Base-by-base conservation (phyloP, 371 early-diverging fungal genomes). In the Mortierella sp. region DNA sequence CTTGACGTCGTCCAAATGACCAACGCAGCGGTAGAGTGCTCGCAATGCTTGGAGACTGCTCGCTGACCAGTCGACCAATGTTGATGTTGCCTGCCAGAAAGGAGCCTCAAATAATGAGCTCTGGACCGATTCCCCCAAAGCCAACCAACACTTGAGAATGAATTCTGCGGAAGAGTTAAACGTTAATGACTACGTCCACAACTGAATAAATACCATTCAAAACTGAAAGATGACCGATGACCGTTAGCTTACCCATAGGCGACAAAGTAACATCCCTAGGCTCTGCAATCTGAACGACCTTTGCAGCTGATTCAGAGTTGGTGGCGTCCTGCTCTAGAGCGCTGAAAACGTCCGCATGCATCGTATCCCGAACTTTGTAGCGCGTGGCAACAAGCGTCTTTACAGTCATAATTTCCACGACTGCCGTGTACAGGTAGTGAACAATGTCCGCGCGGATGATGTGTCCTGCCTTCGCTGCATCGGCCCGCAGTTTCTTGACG, bases 121-220 rank as follows among this genome's bases (percentile, higher is more conserved):
- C 40, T 80, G 67, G 14, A 83, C 80, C 1, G 80, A 80, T 48
- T 80, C 84, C 5, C 84, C 80, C 34, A 61, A 69, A 0, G 69
- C 84, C 44, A 83, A 57, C 84, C 84, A 83, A 24, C 59, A 64
- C 78, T 83, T 80, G 28, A 83, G 77, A n/a, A 83, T 83, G 28
- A 72, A 83, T 31, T 83, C 84, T 75, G 57, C 4, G 37, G 28
- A 31, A n/a, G n/a, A 13, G 1, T 16, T 1, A 16, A 34, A 5
- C 24, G 46, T 73, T 57, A 57, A 44, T 40, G 43, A 44, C 26
- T 26, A 44, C 19, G 26, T 8, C 21, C 16, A 16, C 14, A 3
- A 55, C 13, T 1, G 24, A 28, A 55, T n/a, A 24, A 21, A 9
- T 11, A 8, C 24, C 21, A 9, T 5, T 19, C 8, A 9, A 40